These are phyloP conservation scores for Starmerella asiatica DNA, from an alignment of 805 yeast species.

Conservation along the genomic window DNA sequence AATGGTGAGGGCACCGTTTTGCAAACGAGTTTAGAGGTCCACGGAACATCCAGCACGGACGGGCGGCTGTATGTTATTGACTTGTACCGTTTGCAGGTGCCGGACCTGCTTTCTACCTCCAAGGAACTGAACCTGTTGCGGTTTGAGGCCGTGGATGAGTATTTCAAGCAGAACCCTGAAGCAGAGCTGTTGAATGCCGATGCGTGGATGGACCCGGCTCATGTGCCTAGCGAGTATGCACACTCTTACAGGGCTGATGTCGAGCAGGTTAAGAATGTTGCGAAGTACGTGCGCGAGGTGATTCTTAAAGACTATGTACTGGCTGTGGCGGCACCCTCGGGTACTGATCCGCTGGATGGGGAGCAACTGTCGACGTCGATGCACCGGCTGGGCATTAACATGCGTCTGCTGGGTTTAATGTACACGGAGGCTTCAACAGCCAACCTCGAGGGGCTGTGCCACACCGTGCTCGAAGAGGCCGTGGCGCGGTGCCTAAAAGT, in stretches of 20 bases:
- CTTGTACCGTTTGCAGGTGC: constrained; percentile 68
- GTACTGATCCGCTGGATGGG: constrained; percentile 62
- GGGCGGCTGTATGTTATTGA: constrained; percentile 76
- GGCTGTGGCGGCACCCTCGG: constrained; percentile 40
- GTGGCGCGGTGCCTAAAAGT: constrained; percentile 72
- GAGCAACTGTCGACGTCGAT: constrained; percentile 49
- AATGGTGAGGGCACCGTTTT: constrained; percentile 36
- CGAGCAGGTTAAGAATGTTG: constrained; percentile 53
- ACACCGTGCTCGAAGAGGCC: constrained; percentile 49
- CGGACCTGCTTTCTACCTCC: constrained; percentile 66
- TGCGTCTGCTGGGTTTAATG: constrained; percentile 70
- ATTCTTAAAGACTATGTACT: constrained; percentile 51
- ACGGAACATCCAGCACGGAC: constrained; percentile 78
- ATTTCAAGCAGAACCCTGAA: constrained; percentile 34
- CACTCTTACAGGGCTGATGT: constrained; percentile 34
- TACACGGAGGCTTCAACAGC: constrained; percentile 30
- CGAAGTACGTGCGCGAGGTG: constrained; percentile 43
- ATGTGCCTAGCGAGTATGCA: constrained; percentile 28
- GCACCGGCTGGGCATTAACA: constrained; percentile 74
- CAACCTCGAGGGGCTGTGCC: constrained; percentile 35
- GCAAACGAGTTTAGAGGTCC: constrained; percentile 61
- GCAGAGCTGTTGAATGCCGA: constrained; percentile 56
- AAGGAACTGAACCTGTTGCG: constrained; percentile 52
- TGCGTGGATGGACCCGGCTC: constrained; percentile 38
- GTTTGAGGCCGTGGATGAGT: constrained; percentile 59